phyloP scores from a whole-genome alignment of 2,329 filamentous ascomycete species.

The Parascedosporium putredinis region DNA sequence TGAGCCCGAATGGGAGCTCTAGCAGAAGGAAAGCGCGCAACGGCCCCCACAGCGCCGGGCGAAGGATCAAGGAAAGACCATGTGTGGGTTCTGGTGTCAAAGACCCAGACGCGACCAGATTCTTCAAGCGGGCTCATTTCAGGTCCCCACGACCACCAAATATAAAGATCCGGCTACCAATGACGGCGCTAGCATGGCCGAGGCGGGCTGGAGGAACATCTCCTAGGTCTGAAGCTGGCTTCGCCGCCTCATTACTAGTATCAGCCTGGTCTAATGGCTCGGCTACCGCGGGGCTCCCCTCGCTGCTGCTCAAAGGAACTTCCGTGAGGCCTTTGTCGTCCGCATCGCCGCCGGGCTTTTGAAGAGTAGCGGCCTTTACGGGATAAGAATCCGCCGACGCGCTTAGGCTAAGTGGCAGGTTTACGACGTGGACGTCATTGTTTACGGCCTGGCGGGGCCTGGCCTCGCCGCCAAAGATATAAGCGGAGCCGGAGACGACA shows the following conservation, averaged over 20 bases:
- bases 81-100: slow-evolving; percentile 49
- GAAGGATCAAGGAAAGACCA: slow-evolving; percentile 58
- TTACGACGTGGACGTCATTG: slow-evolving; percentile 59
- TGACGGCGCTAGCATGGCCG: slow-evolving; percentile 59
- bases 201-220: slow-evolving; percentile 57
- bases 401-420: slow-evolving; percentile 42
- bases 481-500: slow-evolving; percentile 42
- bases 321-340: slow-evolving; percentile 29
- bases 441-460: slow-evolving; percentile 56
- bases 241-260: slow-evolving; percentile 13
- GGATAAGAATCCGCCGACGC: slow-evolving; percentile 49
- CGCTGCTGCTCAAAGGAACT: slow-evolving; percentile 24
- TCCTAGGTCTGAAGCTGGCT: slow-evolving; percentile 18
- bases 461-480: slow-evolving; percentile 70
- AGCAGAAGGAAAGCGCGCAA: slow-evolving; percentile 41
- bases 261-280: slow-evolving; percentile 6
- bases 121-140: slow-evolving; percentile 66
- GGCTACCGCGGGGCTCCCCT: slow-evolving; percentile 14
- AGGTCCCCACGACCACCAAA: slow-evolving; percentile 69
- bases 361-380: slow-evolving; percentile 37
- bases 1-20: slow-evolving; percentile 59
- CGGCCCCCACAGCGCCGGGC: slow-evolving; percentile 29
- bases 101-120: slow-evolving; percentile 64
- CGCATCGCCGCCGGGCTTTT: slow-evolving; percentile 16
- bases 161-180: slow-evolving; percentile 63